These are phyloP conservation scores for Hansenula sp. DNA, from an alignment of 1,139 yeast genomes.

Conservation along the genomic window DNA sequence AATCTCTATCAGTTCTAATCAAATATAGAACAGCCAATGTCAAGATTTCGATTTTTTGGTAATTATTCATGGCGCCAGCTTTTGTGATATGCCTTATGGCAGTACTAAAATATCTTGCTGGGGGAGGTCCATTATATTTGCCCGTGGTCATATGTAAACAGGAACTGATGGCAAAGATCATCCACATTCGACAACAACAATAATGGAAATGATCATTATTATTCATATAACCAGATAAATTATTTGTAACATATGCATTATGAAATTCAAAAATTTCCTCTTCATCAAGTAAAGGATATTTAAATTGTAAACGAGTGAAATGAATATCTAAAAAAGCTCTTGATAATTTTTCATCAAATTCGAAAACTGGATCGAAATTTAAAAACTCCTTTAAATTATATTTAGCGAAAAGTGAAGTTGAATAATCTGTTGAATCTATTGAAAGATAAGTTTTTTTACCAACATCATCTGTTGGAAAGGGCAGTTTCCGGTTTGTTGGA, in stretches of 20 bases:
- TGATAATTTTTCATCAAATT: conserved; percentile 40
- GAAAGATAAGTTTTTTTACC: conserved; percentile 26
- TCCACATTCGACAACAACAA: conserved; percentile 47
- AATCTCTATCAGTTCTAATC: conserved; percentile 54
- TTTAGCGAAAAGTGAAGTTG: conserved; percentile 36
- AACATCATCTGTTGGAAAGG: conserved; percentile 11
- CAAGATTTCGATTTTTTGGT: conserved; percentile 46
- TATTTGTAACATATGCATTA: conserved; percentile 35
- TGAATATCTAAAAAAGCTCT: conserved; percentile 44
- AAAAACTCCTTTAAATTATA: conserved; percentile 39
- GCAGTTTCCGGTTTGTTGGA: conserved; percentile 15
- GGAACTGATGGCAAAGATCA: conserved; percentile 46
- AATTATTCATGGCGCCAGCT: conserved; percentile 34
- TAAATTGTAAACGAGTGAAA: conserved; percentile 47
- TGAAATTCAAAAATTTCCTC: conserved; percentile 42
- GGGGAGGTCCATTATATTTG: conserved; percentile 45
- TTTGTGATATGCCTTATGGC: conserved; percentile 51
- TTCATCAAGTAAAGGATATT: conserved; percentile 47
- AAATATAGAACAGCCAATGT: conserved; percentile 47
- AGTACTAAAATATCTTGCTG: conserved; percentile 46
- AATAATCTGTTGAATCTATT: conserved; percentile 33
- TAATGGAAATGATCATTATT: conserved; percentile 39
- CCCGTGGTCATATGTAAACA: conserved; percentile 47
- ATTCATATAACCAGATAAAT: conserved; percentile 25
- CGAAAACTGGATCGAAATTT: conserved; percentile 41